Base-by-base conservation (phyloP, 257 asterid genomes). In the Solanum ossicruentum region DNA sequence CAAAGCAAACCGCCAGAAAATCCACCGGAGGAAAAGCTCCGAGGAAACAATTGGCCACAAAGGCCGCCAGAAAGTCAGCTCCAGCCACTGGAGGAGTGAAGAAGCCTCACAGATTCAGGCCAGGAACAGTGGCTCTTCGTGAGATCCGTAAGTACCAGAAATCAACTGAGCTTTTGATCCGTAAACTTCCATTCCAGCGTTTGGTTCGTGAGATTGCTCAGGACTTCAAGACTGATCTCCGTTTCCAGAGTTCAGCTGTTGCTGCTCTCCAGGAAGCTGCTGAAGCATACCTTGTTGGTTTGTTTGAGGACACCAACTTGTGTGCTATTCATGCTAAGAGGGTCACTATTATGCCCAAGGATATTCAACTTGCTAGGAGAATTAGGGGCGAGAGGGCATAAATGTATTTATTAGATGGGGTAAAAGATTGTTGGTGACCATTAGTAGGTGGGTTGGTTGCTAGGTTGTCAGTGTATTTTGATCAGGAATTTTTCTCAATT, bases 21-120 rank as follows among this genome's bases (percentile, higher is more conserved):
- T 89, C 91, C 83, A 89, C 91, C 4, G 88, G 91, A 12, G 90
- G 91, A 1, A 89, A 89, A 83, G 91, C 91, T n/a, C 91, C 90
- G 1, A 85, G 90, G 81, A 89, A 89, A 81, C 91, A 89, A 28
- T 55, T 89, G 39, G 90, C 90, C 15, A 87, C 90, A 1, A 89
- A 89, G 82, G 88, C 89, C 0, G 91, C 91, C 2, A 87, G 91
- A 43, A 89, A 89, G 80, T 89, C 91, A 8, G 91, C 91, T 45
- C 89, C 89, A 9, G 89, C 91, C 0, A 89, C 88, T 7, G 88
- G 91, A 18, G 91, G 89, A 57, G 91, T 88, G 78, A 88, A 88
- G 88, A 88, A 88, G 82, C 89, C 91, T 6, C 88, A 89, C 58
- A 70, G 91, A 10, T 89, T 85, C 83, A 85, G 89, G 43, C 91